Conservation (phyloP, 805 yeast genomes). For the Zygosaccharomyces rouxii region DNA sequence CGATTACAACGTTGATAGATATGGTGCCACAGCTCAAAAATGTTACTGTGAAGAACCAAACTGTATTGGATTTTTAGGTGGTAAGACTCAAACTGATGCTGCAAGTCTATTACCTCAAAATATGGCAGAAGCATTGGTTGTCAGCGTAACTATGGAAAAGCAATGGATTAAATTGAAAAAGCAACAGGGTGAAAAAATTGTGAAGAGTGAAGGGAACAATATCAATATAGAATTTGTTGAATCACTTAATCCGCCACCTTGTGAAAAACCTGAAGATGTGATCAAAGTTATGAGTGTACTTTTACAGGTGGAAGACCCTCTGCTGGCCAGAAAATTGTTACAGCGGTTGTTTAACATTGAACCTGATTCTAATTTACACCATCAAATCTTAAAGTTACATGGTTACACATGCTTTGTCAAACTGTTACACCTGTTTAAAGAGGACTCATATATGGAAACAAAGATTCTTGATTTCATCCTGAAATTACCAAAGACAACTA, state of each 20-base stretch:
- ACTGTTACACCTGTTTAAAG: conserved; percentile 42
- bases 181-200: conserved; percentile 41
- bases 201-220: conserved; percentile 44
- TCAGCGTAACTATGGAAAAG: conserved; percentile 61
- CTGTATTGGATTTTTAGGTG: conserved; percentile 92
- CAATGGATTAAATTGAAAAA: conserved; percentile 64
- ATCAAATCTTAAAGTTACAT: conserved; percentile 67
- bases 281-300: conserved; percentile 76
- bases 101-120: conserved; percentile 79
- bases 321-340: conserved; percentile 61
- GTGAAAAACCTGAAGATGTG: conserved; percentile 52
- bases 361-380: conserved; percentile 45
- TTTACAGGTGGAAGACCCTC: conserved; percentile 66
- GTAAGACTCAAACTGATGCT: conserved; percentile 93
- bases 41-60: conserved; percentile 92
- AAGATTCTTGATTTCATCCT: conserved; percentile 54
- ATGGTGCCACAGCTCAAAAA: conserved; percentile 90
- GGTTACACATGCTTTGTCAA: conserved; percentile 78
- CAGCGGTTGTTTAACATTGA: conserved; percentile 52
- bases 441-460: conserved; percentile 41
- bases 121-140: conserved; percentile 81
- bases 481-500: conserved; percentile 67
- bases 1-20: conserved; percentile 86
- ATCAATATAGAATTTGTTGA: conserved; percentile 64
- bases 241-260: conserved; percentile 49